Conservation (phyloP, 1,284 basidiomycete species). For the Cystobasidium sp. region DNA sequence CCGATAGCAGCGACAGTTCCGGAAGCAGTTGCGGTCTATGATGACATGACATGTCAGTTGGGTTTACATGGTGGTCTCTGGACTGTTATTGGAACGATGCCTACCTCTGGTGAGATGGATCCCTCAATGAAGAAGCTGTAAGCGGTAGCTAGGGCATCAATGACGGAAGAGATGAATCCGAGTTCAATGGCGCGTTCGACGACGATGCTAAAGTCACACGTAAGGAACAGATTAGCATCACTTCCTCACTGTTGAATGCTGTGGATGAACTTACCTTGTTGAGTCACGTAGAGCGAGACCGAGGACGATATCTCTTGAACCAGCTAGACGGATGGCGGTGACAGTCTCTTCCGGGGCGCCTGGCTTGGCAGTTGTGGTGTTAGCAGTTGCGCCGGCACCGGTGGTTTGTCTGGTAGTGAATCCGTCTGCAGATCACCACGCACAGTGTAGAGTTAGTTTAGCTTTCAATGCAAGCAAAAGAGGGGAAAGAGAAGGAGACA, state of each 20-base stretch:
- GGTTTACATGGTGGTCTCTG: no score
- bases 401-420: constrained; percentile 38
- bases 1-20: constrained; percentile 40
- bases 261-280: constrained; percentile 21
- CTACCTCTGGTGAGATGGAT: constrained; percentile 42
- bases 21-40: constrained; percentile 40
- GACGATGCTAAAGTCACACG: constrained; percentile 20
- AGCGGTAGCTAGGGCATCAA: constrained; percentile 36
- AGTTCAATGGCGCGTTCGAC: constrained; percentile 43
- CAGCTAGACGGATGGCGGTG: constrained; percentile 34
- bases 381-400: constrained; percentile 33
- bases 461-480: neutral
- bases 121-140: constrained; percentile 44
- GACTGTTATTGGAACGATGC: no score
- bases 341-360: constrained; percentile 43
- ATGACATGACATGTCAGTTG: no score
- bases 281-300: constrained; percentile 43
- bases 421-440: constrained; percentile 33
- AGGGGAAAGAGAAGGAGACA: neutral
- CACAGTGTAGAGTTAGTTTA: no score
- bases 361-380: constrained; percentile 41
- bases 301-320: constrained; percentile 44
- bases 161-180: constrained; percentile 43
- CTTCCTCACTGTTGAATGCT: neutral
- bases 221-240: neutral